Base-by-base conservation (phyloP, 2,329 filamentous ascomycete species). In the Aaosphaeria pasadenensis region DNA sequence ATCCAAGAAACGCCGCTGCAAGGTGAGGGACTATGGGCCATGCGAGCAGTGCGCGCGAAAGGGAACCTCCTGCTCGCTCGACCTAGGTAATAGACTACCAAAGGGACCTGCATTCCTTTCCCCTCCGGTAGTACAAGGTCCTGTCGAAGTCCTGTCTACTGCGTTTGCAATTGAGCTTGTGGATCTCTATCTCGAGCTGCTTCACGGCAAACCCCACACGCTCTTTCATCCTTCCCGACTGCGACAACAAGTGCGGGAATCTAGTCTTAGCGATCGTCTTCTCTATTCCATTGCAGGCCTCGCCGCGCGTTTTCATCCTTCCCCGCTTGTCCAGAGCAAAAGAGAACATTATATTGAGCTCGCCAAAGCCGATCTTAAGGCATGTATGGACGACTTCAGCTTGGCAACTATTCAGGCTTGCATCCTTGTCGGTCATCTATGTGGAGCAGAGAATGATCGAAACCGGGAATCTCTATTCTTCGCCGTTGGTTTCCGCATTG, bases 381-480 rank as follows among this genome's bases (percentile, higher is more conserved):
- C 39, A 56, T 54, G 71, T 45, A 49, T 74, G 30, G 65, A 68
- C 5, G 57, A 69, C n/a, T 59, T 73, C n/a, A 68, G 65, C 5
- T 45, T 74, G 13, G 59, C 45, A 3, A 73, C 67, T 1, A 57
- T 74, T 7, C 73, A 74, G 52, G 70, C 69, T 4, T 71, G 69
- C 36, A 63, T 75, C 5, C 51, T 75, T 5, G 53, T 75, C 0
- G 72, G 68, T 2, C 66, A 66, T 3, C 62, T 68, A n/a, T 58
- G 50, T 43, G 58, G 51, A 36, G 66, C 62, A 5, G 66, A 73
- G 11, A 64, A 66, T 1, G 58, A 74, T 11, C 60, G 66, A 4
- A 41, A 41, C 60, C 59, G 1, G 9, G 33, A 36, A 13, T 36
- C 33, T 9, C 33, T 36, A 9, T 36, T 36, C 33, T 36, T 36